These are phyloP conservation scores for Komagataella pseudopastoris DNA, from an alignment of 805 yeast species.

Conservation along the genomic window DNA sequence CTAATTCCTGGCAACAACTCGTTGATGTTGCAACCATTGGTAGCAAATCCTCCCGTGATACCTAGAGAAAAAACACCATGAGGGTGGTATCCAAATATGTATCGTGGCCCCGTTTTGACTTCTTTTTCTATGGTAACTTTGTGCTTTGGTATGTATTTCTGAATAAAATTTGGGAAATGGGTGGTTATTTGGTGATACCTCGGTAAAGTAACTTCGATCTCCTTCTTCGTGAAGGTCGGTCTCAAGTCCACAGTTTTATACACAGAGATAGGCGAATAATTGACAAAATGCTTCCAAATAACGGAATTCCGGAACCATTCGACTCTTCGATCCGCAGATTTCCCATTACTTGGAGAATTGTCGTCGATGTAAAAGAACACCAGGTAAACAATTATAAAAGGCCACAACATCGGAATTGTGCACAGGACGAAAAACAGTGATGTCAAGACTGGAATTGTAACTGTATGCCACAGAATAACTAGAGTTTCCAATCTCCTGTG, in stretches of 20 bases:
- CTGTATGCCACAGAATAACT: slow-evolving; percentile 59
- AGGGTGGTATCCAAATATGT: slow-evolving; percentile 89
- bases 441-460: slow-evolving; percentile 49
- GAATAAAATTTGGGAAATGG: neutral
- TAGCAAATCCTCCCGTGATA: slow-evolving; percentile 70
- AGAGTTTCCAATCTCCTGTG: slow-evolving; percentile 50
- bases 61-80: slow-evolving; percentile 95
- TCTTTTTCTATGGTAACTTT: slow-evolving; percentile 7
- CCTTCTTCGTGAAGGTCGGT: slow-evolving; percentile 48
- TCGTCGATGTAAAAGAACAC: slow-evolving; percentile 41
- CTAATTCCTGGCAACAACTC: slow-evolving; percentile 74
- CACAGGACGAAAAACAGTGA: slow-evolving; percentile 42
- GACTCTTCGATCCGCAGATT: slow-evolving; percentile 43
- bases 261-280: slow-evolving; percentile 68
- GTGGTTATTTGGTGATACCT: slow-evolving; percentile 2
- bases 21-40: slow-evolving; percentile 66
- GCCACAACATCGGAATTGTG: slow-evolving; percentile 56
- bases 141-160: neutral
- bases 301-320: slow-evolving; percentile 38
- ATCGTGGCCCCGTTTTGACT: slow-evolving; percentile 49
- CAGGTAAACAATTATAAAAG: slow-evolving; percentile 48
- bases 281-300: slow-evolving; percentile 60
- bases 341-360: slow-evolving; percentile 66
- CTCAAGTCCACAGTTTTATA: slow-evolving; percentile 55
- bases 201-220: slow-evolving; percentile 3